Evolutionary conservation across 2,329 filamentous ascomycete species (phyloP), one percentile per base, ranked within the genome.

Genomic region (Dryadomyces quercus-mongolicae): DNA sequence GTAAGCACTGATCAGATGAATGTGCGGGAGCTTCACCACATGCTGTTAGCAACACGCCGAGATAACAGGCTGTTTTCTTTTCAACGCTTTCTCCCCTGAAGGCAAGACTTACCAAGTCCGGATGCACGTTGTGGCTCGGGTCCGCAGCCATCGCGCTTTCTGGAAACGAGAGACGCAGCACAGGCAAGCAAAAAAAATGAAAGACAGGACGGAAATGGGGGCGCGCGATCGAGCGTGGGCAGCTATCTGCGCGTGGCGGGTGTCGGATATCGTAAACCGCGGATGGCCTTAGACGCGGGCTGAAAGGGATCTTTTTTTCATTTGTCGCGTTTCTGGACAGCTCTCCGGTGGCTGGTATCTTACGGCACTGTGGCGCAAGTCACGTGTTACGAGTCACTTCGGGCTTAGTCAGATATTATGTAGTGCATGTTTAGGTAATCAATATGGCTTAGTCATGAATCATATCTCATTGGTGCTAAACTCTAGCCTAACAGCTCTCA

Each of bases 1-100:
- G 67, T 85, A 86, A 44, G 84, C 85, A 50, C 90, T 96, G 59
- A 96, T 76, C 58, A 96, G 81, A 68, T 97, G 92, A 62, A 96
- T 82, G 72, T 97, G 92, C 53, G 84, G 85, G 65, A 94, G 80
- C 88, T 93, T 65, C 18, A 38, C 13, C 20, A 10, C 40, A 34
- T 5, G 3, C 12, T 34, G 43, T 46, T 25, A 46, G 36, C 21
- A 46, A 31, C 25, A 16, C 36, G 10, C 18, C 12, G 18, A 16
- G 16, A 5, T 10, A 42, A 8, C 16, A 10, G 12, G n/a, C n/a
- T n/a, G n/a, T n/a, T 12, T n/a, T n/a, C 18, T 4, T 31, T 22
- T 42, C 40, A 6, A 18, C 38, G 13, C 38, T 21, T 15, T 46
- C 15, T 42, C 21, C n/a, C 42, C 40, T 31, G 31, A 34, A 15